Evolutionary conservation across 1,139 yeast species (phyloP).

Genomic region (Yamadazyma trypodendri): DNA sequence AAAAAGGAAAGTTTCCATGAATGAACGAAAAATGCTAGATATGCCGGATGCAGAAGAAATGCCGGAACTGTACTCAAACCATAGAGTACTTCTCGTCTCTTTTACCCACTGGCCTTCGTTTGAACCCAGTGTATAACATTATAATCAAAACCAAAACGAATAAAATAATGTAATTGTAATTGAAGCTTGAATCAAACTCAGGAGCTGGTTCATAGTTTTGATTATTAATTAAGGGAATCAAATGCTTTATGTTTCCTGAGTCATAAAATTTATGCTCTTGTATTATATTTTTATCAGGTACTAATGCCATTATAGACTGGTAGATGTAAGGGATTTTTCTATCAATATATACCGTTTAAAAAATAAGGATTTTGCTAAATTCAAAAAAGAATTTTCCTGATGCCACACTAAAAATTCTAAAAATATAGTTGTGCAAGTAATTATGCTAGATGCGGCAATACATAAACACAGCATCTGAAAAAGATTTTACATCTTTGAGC

Average conservation of each 20-base stretch:
- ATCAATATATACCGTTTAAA: not conserved
- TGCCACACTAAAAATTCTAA: conserved; percentile 1
- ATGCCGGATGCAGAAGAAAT: not conserved
- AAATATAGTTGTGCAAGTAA: conserved; percentile 4
- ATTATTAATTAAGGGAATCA: conserved; percentile 15
- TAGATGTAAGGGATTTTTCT: not conserved
- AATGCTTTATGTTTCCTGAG: conserved; percentile 15
- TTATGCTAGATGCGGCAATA: conserved; percentile 1
- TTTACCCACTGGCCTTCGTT: conserved; percentile 4
- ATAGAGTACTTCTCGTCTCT: conserved; percentile 8
- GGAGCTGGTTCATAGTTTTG: conserved; percentile 13
- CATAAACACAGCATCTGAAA: not conserved
- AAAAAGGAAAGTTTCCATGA: not conserved
- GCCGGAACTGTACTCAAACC: conserved; percentile 5
- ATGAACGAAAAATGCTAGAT: not conserved
- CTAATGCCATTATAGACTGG: not conserved
- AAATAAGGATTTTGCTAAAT: not conserved
- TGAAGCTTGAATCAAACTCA: conserved; percentile 4
- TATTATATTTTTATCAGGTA: conserved; percentile 12
- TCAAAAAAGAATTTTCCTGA: not conserved
- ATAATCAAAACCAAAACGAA: conserved; percentile 6
- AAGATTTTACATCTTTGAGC: too few relatives aligned
- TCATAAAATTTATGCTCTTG: conserved; percentile 19
- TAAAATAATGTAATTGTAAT: conserved; percentile 3
- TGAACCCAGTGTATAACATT: conserved; percentile 4